These are phyloP conservation scores for Letharia lupina DNA, from an alignment of 495 filamentous ascomycete species.

Conservation along the genomic window DNA sequence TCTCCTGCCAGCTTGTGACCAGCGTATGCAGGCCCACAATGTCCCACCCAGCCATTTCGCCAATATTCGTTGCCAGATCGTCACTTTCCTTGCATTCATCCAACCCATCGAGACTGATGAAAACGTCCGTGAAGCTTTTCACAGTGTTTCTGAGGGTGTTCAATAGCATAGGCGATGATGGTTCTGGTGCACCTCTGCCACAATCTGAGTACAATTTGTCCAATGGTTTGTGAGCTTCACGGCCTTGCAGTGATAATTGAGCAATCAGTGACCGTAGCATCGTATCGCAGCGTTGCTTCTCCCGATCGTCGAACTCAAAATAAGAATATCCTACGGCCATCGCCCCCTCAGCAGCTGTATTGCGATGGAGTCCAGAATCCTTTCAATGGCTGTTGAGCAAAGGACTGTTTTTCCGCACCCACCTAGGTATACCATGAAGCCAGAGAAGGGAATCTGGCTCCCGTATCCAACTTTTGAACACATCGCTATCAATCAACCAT, in stretches of 20 bases:
- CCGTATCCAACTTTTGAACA: conserved; percentile 26
- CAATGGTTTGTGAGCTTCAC: conserved; percentile 8
- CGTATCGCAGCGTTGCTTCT: conserved; percentile 21
- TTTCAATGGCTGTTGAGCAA: conserved; percentile 28
- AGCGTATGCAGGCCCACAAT: conserved; percentile 25
- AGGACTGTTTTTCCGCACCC: conserved; percentile 36
- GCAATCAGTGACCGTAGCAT: conserved; percentile 28
- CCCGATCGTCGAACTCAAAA: conserved; percentile 31
- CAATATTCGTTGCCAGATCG: conserved; percentile 22
- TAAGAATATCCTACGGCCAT: conserved; percentile 24
- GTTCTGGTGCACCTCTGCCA: conserved; percentile 18
- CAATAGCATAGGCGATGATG: background rate
- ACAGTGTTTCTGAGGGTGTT: background rate
- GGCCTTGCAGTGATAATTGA: conserved; percentile 24
- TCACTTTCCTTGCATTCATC: conserved; percentile 27
- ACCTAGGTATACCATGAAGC: conserved; percentile 34
- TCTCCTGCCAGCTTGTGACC: conserved; percentile 27
- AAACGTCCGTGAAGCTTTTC: background rate
- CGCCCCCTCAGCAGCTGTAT: background rate
- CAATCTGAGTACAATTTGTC: conserved; percentile 16
- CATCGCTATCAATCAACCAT: conserved; percentile 28
- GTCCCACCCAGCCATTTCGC: conserved; percentile 18
- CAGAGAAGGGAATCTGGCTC: conserved; percentile 26
- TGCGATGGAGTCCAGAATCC: conserved; percentile 18
- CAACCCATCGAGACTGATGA: conserved; percentile 26